Conservation (phyloP, 2,329 filamentous ascomycete species). For the Fusarium multiceps region DNA sequence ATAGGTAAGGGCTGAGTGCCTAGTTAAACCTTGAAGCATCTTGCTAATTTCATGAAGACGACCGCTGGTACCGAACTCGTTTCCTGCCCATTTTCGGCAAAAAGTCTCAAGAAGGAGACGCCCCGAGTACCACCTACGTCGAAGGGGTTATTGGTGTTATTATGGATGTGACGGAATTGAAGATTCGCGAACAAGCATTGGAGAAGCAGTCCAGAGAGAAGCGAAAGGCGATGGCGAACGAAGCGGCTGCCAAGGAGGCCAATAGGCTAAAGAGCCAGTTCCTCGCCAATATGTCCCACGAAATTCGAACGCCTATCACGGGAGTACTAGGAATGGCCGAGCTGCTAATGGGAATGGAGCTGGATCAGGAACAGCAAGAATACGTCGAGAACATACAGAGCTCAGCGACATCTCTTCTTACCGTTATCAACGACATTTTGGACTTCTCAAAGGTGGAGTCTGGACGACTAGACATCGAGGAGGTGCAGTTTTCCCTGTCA, state of each 20-base stretch:
- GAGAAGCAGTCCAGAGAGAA: slow-evolving; percentile 76
- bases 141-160: slow-evolving; percentile 83
- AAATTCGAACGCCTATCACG: slow-evolving; percentile 81
- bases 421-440: slow-evolving; percentile 90
- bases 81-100: slow-evolving; percentile 74
- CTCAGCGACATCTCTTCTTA: slow-evolving; percentile 83
- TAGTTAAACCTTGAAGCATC: background rate
- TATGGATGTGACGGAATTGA: slow-evolving; percentile 81
- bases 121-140: slow-evolving; percentile 60
- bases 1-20: slow-evolving; percentile 54
- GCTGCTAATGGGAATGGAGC: slow-evolving; percentile 73
- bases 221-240: slow-evolving; percentile 75
- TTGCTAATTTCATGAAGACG: slow-evolving; percentile 53
- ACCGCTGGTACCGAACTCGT: slow-evolving; percentile 77
- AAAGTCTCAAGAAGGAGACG: slow-evolving; percentile 62
- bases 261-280: slow-evolving; percentile 85
- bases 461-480: slow-evolving; percentile 80
- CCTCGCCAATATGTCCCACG: slow-evolving; percentile 84
- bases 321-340: slow-evolving; percentile 86
- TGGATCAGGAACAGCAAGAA: slow-evolving; percentile 77
- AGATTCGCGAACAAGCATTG: slow-evolving; percentile 60
- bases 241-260: slow-evolving; percentile 82
- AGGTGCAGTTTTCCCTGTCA: slow-evolving; percentile 81
- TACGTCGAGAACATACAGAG: slow-evolving; percentile 82
- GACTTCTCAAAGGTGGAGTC: slow-evolving; percentile 91